phyloP scores from a whole-genome alignment of 1,139 yeast genomes.

The Yamadazyma trypodendri region DNA sequence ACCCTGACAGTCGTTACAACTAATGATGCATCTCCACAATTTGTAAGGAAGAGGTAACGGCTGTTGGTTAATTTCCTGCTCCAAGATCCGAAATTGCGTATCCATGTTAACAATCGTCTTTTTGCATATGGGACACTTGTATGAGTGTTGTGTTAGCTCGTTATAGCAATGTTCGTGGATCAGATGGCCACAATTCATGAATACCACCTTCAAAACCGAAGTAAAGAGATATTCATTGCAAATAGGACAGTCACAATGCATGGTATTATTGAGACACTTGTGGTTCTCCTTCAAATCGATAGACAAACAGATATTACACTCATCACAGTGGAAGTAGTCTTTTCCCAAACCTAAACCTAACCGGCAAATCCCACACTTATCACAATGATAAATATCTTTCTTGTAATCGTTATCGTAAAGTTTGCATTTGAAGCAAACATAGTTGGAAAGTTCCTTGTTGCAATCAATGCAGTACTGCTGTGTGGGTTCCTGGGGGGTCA shows the following conservation, averaged over 20 bases:
- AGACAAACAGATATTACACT: conserved; percentile 87
- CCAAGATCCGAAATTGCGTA: conserved; percentile 80
- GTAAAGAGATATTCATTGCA: conserved; percentile 91
- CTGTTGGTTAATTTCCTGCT: conserved; percentile 74
- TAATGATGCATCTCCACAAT: conserved; percentile 71
- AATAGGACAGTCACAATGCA: conserved; percentile 90
- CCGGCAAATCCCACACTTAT: conserved; percentile 89
- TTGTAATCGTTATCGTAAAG: conserved; percentile 80
- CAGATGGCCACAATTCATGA: conserved; percentile 94
- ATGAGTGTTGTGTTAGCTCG: conserved; percentile 74
- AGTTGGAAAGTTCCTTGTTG: conserved; percentile 63
- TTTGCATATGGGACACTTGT: conserved; percentile 89
- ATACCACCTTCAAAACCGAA: conserved; percentile 80
- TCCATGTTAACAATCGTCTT: conserved; percentile 85
- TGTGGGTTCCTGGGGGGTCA: conserved; percentile 70
- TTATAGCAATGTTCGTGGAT: conserved; percentile 84
- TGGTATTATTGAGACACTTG: conserved; percentile 80
- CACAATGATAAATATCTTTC: conserved; percentile 88
- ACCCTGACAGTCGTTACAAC: conserved; percentile 89
- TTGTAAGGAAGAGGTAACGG: conserved; percentile 79
- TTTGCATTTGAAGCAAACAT: conserved; percentile 75
- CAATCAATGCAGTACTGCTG: conserved; percentile 66
- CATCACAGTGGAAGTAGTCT: conserved; percentile 87
- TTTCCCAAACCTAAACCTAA: conserved; percentile 84
- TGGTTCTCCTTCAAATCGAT: conserved; percentile 77